Conservation (phyloP, 176 grass and related monocot species). For the Aegilops longissima region DNA sequence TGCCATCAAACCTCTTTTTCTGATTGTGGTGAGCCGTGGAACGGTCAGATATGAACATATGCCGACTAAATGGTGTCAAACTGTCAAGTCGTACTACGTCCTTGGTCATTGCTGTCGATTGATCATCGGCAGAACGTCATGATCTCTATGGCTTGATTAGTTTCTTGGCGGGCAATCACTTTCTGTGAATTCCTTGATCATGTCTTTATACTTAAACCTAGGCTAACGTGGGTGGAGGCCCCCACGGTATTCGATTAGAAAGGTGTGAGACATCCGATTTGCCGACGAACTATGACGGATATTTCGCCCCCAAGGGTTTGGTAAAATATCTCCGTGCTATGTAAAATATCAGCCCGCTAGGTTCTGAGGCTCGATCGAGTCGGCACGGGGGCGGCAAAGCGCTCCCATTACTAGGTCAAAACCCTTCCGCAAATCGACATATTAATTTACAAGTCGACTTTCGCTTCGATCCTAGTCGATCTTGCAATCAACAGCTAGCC, state of each 20-base stretch:
- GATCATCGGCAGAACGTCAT: constrained; percentile 13
- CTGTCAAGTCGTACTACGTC: background rate
- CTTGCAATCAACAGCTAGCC: background rate
- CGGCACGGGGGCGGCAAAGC: background rate
- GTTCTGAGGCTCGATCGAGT: background rate
- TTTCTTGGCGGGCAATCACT: constrained; percentile 16
- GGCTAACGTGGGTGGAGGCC: background rate
- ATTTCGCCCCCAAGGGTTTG: background rate
- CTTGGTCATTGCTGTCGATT: constrained; percentile 9
- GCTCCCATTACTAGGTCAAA: background rate
- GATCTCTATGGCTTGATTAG: constrained; percentile 19
- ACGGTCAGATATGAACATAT: constrained; percentile 2
- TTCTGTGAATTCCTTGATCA: constrained; percentile 30
- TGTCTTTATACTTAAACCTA: background rate
- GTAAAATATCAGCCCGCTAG: background rate
- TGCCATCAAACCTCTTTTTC: background rate
- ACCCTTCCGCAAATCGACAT: background rate
- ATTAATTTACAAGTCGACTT: constrained; percentile 13
- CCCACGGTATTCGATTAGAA: background rate
- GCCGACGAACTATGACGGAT: background rate
- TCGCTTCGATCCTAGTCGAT: constrained; percentile 24
- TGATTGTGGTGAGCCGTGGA: constrained; percentile 16
- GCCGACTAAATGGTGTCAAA: constrained; percentile 31
- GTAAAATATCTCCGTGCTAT: background rate
- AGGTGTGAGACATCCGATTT: background rate